Base-by-base conservation (phyloP, 2,329 filamentous ascomycete species). In the Sordariomycetes sp. region DNA sequence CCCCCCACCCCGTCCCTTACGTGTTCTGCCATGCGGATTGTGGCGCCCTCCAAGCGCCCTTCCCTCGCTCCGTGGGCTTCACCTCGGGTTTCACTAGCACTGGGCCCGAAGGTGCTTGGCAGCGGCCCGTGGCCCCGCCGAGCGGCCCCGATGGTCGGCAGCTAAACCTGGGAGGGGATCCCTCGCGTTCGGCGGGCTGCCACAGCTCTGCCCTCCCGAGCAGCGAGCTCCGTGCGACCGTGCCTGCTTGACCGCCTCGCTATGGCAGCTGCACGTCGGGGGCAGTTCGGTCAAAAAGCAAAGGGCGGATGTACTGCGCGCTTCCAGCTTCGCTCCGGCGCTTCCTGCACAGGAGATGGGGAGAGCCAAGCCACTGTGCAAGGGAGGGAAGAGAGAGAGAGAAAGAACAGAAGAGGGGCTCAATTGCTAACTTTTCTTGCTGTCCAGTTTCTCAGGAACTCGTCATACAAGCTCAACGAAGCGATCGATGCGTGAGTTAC, bases 401-500 rank as follows among this genome's bases (percentile, higher is more conserved):
- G 28, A 32, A 8, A 32, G 28, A 32, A 32, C 14, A 18, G 24
- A 32, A 48, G 12, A 25, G 14, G 28, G 46, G 46, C 14, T 35
- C 40, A 46, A 11, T 25, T n/a, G 51, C n/a, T 28, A 46, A 40
- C 54, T 51, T 52, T 55, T 28, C 28, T 20, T 57, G 20, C 34
- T n/a, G 58, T 60, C 59, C 60, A 81, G 78, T 79, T 71, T 62
- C 71, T 80, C 24, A 81, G 76, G 63, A 59, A 50, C 53, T 51
- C 53, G 53, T 55, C 53, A 53, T 83, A 77, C 66, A 79, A 76
- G 65, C 66, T 82, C 7, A 76, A 82, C 59, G 72, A 79, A 59
- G 80, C 80, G 46, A 70, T 81, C 54, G 79, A 83, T 71, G 69
- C 75, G 81, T 83, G 74, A 81, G 81, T 82, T 16, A 28, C 24